Base-by-base conservation (phyloP, 768 basidiomycete species). In the Trametes elegans region DNA sequence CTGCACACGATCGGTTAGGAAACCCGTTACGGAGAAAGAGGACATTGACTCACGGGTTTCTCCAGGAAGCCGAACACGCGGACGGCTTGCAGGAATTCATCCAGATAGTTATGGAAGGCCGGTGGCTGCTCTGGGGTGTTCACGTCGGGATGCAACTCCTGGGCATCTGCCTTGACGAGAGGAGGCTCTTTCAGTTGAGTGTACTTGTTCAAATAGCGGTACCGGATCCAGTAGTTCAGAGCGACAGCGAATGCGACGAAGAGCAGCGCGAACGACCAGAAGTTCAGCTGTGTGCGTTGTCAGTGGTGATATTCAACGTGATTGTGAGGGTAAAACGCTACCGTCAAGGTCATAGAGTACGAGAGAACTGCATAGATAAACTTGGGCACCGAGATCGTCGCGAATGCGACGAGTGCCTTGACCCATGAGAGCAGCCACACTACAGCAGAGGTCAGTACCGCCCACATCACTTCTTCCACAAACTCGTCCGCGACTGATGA, bases 31-130 rank as follows among this genome's bases (percentile, higher is more conserved):
- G 5, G 34, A 35, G 34, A 13, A 39, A 7, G n/a, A 41, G 8
- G 7, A 27, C 21, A n/a, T n/a, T n/a, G n/a, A 57, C 87, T 57
- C 60, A 95, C 97, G 0, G 95, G 95, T 73, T 97, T 98, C 74
- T 99, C 97, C 58, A 94, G 79, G 68, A 98, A 98, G 18, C 97
- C 97, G 64, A 99, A 99, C 9, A 99, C 91, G 42, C 95, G 83
- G 53, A 99, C 91, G 10, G 97, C 97, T 62, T 95, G 88, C 50
- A 98, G 71, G 68, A 99, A 98, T 66, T 99, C 97, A 68, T 98
- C 96, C 24, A 98, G 79, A 64, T 98, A 98, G 64, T 96, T 95
- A 68, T 96, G 94, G 68, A 98, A 94, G 1, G 88, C 80, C 11
- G 88, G 82, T 0, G 83, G 81, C 13, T 84, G 76, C 49, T 88